Percentiles rank a stretch among this genome's conserved stretches.
These are phyloP conservation scores for Verticillium dahliae DNA, from an alignment of 2,329 filamentous ascomycete species.

Conservation along the genomic window DNA sequence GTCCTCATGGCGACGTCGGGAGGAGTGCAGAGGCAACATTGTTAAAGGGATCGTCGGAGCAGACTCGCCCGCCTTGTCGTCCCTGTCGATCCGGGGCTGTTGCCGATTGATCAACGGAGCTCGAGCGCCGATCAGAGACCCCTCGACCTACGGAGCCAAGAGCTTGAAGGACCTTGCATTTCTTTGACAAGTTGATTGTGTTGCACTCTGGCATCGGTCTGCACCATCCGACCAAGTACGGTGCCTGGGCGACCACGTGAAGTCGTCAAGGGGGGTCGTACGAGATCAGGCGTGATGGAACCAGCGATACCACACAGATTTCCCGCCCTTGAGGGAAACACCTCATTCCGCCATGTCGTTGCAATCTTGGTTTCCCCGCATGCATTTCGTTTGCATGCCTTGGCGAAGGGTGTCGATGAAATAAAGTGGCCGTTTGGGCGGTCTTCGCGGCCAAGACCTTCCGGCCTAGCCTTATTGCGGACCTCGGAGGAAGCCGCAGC, in stretches of 20 bases:
- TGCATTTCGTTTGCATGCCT: not conserved
- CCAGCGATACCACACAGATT: not conserved
- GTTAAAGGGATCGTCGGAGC: not conserved
- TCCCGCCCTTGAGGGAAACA: not conserved
- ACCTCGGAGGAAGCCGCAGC: not conserved
- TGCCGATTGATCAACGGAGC: slow-evolving; percentile 1
- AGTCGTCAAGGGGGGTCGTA: not conserved
- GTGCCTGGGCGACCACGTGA: not conserved
- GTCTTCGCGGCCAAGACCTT: not conserved
- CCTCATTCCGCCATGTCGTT: not conserved
- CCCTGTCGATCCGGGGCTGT: slow-evolving; percentile 1
- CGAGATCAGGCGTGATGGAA: not conserved
- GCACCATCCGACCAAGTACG: not conserved
- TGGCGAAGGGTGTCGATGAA: not conserved
- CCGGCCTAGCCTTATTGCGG: not conserved
- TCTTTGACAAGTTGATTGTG: not conserved
- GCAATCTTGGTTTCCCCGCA: not conserved
- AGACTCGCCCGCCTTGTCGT: not conserved
- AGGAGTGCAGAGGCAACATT: not conserved
- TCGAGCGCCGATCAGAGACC: not conserved
- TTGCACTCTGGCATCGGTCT: not conserved
- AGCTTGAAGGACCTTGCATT: not conserved
- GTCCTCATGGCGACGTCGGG: not conserved
- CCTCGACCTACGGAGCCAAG: not conserved
- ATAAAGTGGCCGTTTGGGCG: not conserved